Conservation (phyloP, 2,329 filamentous ascomycete genomes). For the Xylaria sp. region DNA sequence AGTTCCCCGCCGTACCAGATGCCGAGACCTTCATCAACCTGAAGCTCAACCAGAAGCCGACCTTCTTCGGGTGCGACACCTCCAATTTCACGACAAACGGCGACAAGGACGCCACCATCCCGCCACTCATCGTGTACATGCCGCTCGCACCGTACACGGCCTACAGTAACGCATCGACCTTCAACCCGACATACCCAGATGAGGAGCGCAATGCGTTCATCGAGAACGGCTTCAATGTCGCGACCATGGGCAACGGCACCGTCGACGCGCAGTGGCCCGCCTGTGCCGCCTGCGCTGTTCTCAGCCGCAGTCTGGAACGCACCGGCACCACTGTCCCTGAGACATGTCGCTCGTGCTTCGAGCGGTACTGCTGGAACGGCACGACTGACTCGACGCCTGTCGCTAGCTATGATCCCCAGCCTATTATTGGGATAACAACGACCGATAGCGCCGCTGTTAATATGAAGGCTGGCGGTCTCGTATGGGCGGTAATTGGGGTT, state of each 20-base stretch:
- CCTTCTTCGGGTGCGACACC: slow-evolving; percentile 83
- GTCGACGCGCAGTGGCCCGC: slow-evolving; percentile 78
- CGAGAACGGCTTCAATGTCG: slow-evolving; percentile 85
- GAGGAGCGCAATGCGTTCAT: slow-evolving; percentile 82
- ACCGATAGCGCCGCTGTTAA: slow-evolving; percentile 23
- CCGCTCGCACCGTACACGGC: slow-evolving; percentile 85
- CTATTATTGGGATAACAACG: slow-evolving; percentile 37
- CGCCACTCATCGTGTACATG: slow-evolving; percentile 85
- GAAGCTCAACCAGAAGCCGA: slow-evolving; percentile 77
- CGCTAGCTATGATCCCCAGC: slow-evolving; percentile 55
- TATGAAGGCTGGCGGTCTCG: background rate
- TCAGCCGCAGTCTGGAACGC: slow-evolving; percentile 78
- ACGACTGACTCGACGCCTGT: slow-evolving; percentile 55
- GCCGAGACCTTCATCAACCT: slow-evolving; percentile 82
- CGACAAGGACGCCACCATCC: slow-evolving; percentile 48
- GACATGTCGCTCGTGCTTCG: slow-evolving; percentile 81
- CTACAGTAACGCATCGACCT: slow-evolving; percentile 83
- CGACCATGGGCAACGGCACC: slow-evolving; percentile 84
- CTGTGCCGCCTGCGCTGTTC: slow-evolving; percentile 89
- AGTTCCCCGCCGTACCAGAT: slow-evolving; percentile 78
- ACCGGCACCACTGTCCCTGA: slow-evolving; percentile 76
- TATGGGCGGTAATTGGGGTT: slow-evolving; percentile 25
- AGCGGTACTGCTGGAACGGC: slow-evolving; percentile 94
- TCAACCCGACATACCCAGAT: slow-evolving; percentile 71
- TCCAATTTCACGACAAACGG: slow-evolving; percentile 61